phyloP scores from a whole-genome alignment of 2,329 filamentous ascomycete species.

The Cytospora mali region DNA sequence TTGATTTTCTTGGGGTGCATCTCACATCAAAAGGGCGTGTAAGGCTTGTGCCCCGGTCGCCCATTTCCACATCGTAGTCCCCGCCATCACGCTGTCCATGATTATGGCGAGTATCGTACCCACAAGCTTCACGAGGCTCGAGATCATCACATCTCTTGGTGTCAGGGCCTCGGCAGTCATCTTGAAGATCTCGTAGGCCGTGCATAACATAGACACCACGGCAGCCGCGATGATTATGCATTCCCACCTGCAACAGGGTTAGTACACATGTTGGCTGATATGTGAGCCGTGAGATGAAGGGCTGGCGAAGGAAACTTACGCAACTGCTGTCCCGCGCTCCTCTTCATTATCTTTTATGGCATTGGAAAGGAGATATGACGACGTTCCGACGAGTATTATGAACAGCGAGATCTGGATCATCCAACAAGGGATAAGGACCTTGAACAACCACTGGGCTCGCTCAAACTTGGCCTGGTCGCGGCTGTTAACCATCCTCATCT shows the following conservation, averaged over 20 bases:
- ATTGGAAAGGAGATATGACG: constrained; percentile 54
- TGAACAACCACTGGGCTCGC: constrained; percentile 53
- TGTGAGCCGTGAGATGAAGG: constrained; percentile 41
- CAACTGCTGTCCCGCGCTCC: constrained; percentile 37
- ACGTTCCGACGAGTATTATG: constrained; percentile 52
- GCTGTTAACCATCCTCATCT: constrained; percentile 43
- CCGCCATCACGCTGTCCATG: constrained; percentile 53
- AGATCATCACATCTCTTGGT: constrained; percentile 56
- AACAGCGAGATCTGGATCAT: constrained; percentile 49
- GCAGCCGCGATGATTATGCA: constrained; percentile 54
- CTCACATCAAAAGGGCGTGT: constrained; percentile 53
- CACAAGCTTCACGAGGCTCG: constrained; percentile 53
- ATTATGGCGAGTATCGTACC: constrained; percentile 51
- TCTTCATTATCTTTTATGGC: constrained; percentile 49
- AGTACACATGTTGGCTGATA: not conserved
- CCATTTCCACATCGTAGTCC: constrained; percentile 49
- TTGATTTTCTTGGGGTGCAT: not conserved
- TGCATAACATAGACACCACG: constrained; percentile 49
- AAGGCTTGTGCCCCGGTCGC: constrained; percentile 52
- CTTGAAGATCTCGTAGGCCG: constrained; percentile 50
- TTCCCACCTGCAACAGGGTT: constrained; percentile 50
- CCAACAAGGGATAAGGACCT: constrained; percentile 55
- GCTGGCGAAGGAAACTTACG: constrained; percentile 44
- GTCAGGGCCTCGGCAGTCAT: constrained; percentile 54
- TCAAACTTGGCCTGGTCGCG: constrained; percentile 56